Evolutionary conservation across 2,329 filamentous ascomycete genomes (phyloP), one percentile per base, ranked within the genome.

Genomic region (Thielaviopsis punctulata): DNA sequence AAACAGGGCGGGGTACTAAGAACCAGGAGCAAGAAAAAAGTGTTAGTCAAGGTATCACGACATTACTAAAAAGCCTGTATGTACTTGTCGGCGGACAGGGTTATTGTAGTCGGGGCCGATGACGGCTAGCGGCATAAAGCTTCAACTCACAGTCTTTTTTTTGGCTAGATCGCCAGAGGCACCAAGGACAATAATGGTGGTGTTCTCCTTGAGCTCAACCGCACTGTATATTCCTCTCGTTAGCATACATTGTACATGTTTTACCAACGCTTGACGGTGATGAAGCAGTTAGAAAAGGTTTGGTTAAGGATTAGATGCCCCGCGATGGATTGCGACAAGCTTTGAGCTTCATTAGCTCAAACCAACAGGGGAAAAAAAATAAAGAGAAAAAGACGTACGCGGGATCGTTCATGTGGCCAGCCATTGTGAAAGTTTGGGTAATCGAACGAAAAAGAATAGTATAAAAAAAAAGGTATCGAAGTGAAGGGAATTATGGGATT

Each of bases 141-240:
- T 47, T 52, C 53, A 44, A 50, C 80, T 66, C 71, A 94, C 88
- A 45, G 92, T 98, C 82, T 98, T 98, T 83, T 98, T 98, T 79
- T 98, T 98, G 49, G 92, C 92, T 60, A 98, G 73, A 75, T 98
- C 92, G 63, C 92, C 92, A 51, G 92, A 98, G 59, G 92, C 92
- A 63, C 92, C 92, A 60, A 98, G 82, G 62, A 98, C 92, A 63
- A 98, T 79, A 63, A 98, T 93, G 65, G 89, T 79, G 59, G 92
- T 98, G 77, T 98, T 93, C 65, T 96, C 87, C 77, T 95, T 98
- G 65, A 98, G 82, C 79, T 98, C 92, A 69, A 93, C 76, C 63
- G 79, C 81, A 65, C 87, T 94, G 67, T 36, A 33, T 33, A 23
- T 21, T 27, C 8, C 18, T 19, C 7, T 10, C 12, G 33, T 41